phyloP scores from a whole-genome alignment of 164 flowering plant genomes.

The Annona squamosa region DNA sequence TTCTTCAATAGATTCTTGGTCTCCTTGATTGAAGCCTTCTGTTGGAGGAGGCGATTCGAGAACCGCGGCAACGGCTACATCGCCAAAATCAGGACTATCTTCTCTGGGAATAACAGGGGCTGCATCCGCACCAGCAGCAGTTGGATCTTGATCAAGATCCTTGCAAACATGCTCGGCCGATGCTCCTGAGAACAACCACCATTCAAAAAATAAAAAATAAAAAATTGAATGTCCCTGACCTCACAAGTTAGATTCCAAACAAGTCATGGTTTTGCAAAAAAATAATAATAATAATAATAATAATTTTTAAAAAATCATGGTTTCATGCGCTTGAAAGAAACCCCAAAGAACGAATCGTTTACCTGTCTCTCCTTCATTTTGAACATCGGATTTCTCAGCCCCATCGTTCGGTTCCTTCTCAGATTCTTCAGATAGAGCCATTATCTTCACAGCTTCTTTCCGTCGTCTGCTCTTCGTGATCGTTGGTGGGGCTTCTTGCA shows the following conservation, averaged over 20 bases:
- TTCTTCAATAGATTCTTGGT: background rate
- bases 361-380: background rate
- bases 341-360: background rate
- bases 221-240: too few relatives aligned
- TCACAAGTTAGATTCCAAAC: too few relatives aligned
- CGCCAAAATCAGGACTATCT: background rate
- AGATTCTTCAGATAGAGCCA: conserved; percentile 10
- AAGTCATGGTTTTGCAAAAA: too few relatives aligned
- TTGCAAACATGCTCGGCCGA: background rate
- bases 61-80: background rate
- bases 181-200: background rate
- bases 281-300: too few relatives aligned
- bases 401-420: background rate
- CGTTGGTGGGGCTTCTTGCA: conserved; percentile 2
- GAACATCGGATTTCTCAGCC: background rate
- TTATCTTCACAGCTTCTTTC: conserved; percentile 16
- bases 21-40: background rate
- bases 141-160: background rate
- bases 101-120: background rate
- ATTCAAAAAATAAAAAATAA: too few relatives aligned
- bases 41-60: background rate
- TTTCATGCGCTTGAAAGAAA: background rate
- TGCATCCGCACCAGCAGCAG: background rate
- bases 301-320: background rate
- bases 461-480: conserved; percentile 9